A percentile compares a stretch with the other conserved stretches of the same genome.
These are phyloP conservation scores for Suillus placidus DNA, from an alignment of 768 basidiomycete genomes.

Conservation along the genomic window DNA sequence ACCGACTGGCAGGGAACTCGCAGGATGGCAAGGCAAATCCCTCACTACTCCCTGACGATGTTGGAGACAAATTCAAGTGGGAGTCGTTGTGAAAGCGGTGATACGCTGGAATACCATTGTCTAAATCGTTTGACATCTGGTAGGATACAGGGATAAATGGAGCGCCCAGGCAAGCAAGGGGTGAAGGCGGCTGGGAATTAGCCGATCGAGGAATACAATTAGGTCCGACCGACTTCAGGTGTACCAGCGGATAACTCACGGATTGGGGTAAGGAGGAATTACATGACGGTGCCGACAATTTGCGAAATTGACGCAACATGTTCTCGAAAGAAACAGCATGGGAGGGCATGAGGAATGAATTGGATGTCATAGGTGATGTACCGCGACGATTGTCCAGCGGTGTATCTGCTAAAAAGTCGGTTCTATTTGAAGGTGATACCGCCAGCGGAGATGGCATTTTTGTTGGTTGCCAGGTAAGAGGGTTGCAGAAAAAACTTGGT, in stretches of 20 bases:
- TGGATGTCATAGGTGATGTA: slow-evolving; percentile 21
- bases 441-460: slow-evolving; percentile 35
- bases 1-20: slow-evolving; percentile 14
- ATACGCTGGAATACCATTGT: slow-evolving; percentile 1
- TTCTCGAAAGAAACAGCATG: slow-evolving; percentile 9
- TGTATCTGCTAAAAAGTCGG: slow-evolving; percentile 2
- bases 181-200: slow-evolving; percentile 5
- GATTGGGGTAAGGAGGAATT: background rate
- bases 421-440: slow-evolving; percentile 33
- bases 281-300: slow-evolving; percentile 10
- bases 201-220: background rate
- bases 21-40: slow-evolving; percentile 8
- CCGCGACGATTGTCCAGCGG: slow-evolving; percentile 10
- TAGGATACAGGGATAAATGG: slow-evolving; percentile 1
- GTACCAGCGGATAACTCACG: slow-evolving; percentile 7
- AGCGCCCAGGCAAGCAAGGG: background rate
- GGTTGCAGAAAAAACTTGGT: slow-evolving; percentile 17
- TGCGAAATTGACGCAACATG: slow-evolving; percentile 12
- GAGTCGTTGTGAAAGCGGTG: slow-evolving; percentile 24
- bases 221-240: background rate
- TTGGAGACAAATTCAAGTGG: slow-evolving; percentile 36
- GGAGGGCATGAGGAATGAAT: slow-evolving; percentile 10
- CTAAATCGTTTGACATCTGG: slow-evolving; percentile 4
- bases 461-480: slow-evolving; percentile 36
- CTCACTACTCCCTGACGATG: slow-evolving; percentile 18